Percentiles rank a stretch among this genome's conserved stretches.
phyloP scores from a whole-genome alignment of 306 rosid species.

The Rubus idaeus region DNA sequence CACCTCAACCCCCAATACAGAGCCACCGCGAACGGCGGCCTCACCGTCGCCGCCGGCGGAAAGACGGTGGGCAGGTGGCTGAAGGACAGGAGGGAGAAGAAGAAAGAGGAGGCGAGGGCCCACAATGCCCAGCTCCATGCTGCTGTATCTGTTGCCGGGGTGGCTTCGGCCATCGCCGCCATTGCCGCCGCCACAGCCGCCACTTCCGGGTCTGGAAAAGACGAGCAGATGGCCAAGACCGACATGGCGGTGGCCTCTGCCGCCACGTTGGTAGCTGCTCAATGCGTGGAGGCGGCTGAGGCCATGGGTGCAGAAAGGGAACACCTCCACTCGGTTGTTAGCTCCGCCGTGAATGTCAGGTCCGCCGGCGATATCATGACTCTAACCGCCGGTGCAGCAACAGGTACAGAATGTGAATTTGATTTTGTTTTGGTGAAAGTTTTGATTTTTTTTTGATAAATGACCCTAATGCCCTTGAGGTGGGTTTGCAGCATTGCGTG shows the following conservation, averaged over 20 bases:
- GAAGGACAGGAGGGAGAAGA: conserved; percentile 88
- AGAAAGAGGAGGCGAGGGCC: conserved; percentile 81
- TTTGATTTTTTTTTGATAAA: not conserved
- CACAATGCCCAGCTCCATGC: conserved; percentile 94
- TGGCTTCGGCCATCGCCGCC: conserved; percentile 81
- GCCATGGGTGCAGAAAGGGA: conserved; percentile 91
- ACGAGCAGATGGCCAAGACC: conserved; percentile 66
- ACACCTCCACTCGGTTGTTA: conserved; percentile 70
- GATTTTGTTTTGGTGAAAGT: not conserved
- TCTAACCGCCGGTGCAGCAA: conserved; percentile 84
- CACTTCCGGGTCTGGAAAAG: conserved; percentile 45
- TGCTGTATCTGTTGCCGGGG: conserved; percentile 83
- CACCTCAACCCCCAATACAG: conserved; percentile 34
- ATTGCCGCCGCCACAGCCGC: conserved; percentile 85
- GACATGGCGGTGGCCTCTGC: conserved; percentile 94
- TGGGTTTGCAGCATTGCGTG: conserved; percentile 68
- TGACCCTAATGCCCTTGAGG: conserved; percentile 11
- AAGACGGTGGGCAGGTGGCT: conserved; percentile 96
- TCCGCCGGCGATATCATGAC: conserved; percentile 92
- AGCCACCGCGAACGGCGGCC: conserved; percentile 21
- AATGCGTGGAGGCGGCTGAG: conserved; percentile 93
- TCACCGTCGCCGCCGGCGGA: conserved; percentile 35
- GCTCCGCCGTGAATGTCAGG: conserved; percentile 89
- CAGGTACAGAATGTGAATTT: conserved; percentile 38
- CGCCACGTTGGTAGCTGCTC: conserved; percentile 87